phyloP scores from a whole-genome alignment of 257 asterid species.

The Ophiorrhiza pumila region DNA sequence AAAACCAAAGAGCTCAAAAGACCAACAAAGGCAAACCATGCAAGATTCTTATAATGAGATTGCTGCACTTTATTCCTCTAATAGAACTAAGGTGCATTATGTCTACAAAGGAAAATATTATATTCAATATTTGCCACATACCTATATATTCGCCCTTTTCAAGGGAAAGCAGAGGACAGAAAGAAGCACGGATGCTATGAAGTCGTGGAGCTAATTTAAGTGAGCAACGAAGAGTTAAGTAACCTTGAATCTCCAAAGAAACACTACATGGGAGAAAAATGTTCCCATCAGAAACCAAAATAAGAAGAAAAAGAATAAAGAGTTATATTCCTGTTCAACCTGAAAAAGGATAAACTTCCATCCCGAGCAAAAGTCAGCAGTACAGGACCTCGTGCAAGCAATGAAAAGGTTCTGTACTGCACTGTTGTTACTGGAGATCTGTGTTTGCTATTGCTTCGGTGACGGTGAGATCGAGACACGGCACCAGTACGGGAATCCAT shows the following conservation, averaged over 20 bases:
- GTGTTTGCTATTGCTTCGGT: constrained; percentile 58
- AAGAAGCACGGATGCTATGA: constrained; percentile 89
- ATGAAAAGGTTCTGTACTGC: constrained; percentile 84
- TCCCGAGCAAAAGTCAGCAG: constrained; percentile 73
- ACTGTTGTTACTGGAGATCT: constrained; percentile 81
- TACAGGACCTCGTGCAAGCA: constrained; percentile 94
- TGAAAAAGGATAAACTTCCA: constrained; percentile 91
- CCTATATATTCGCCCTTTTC: constrained; percentile 98
- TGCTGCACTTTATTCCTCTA: background rate
- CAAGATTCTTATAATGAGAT: background rate
- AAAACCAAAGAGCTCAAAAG: background rate
- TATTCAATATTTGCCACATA: constrained; percentile 16
- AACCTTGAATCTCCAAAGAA: constrained; percentile 83
- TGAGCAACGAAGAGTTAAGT: constrained; percentile 82
- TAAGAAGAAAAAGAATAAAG: constrained; percentile 10
- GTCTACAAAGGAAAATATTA: constrained; percentile 2
- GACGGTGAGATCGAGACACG: constrained; percentile 78
- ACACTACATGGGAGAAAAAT: constrained; percentile 43
- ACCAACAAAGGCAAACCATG: background rate
- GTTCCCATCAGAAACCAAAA: constrained; percentile 13
- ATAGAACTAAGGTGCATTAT: background rate
- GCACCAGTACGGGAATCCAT: constrained; percentile 79
- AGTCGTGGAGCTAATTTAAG: constrained; percentile 79
- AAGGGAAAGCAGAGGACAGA: constrained; percentile 97
- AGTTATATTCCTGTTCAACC: constrained; percentile 43